phyloP scores from a whole-genome alignment of 441 rosid genomes.

The Geranium incanum region DNA sequence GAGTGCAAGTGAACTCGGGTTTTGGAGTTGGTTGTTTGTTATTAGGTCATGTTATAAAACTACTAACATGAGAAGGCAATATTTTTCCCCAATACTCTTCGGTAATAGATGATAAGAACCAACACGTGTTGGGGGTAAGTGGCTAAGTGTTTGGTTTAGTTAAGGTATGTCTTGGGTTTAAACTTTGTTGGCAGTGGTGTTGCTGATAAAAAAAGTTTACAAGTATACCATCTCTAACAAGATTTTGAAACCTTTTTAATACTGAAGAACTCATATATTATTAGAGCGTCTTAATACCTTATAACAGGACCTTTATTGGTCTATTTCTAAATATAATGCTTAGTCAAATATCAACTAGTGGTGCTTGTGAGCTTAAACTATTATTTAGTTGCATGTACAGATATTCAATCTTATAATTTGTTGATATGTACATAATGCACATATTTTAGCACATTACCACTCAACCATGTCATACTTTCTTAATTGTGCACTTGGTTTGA shows the following conservation, averaged over 20 bases:
- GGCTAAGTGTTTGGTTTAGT: background rate
- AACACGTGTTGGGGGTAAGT: background rate
- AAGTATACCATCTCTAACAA: background rate
- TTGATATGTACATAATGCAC: background rate
- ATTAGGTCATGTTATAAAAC: background rate
- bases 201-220: background rate
- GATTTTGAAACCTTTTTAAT: background rate
- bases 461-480: background rate
- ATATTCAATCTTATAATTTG: background rate
- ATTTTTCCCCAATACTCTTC: background rate
- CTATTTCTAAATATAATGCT: background rate
- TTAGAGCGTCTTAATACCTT: background rate
- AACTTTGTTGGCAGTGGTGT: background rate
- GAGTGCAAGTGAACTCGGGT: background rate
- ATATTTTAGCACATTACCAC: background rate
- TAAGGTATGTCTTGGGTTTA: background rate
- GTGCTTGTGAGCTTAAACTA: background rate
- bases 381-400: background rate
- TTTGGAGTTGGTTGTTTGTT: background rate
- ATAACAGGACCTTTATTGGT: background rate
- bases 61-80: too few relatives aligned
- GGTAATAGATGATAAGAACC: background rate
- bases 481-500: conserved; percentile 1
- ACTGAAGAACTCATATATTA: background rate
- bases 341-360: background rate